phyloP scores from a whole-genome alignment of 2,329 filamentous ascomycete genomes.

The Botrytis tulipae region DNA sequence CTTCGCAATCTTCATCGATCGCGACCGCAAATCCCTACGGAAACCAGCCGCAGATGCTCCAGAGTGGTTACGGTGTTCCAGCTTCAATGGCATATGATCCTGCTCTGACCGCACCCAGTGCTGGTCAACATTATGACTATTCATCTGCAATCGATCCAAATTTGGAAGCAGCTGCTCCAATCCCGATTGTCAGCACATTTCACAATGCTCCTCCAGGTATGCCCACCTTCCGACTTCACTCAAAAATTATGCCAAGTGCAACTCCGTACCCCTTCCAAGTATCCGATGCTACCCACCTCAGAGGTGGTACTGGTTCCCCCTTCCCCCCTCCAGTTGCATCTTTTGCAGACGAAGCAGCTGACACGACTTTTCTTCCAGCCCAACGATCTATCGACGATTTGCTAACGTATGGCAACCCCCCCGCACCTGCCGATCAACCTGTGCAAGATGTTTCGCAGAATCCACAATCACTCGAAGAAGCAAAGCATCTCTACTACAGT shows the following conservation, averaged over 20 bases:
- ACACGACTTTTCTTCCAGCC: conserved; percentile 51
- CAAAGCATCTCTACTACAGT: conserved; percentile 69
- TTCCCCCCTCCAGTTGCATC: conserved; percentile 34
- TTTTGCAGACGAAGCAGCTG: conserved; percentile 39
- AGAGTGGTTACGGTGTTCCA: conserved; percentile 31
- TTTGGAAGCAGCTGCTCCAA: conserved; percentile 50
- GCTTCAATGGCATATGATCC: conserved; percentile 22
- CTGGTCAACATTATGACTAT: conserved; percentile 55
- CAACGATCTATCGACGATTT: conserved; percentile 74
- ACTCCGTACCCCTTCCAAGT: conserved; percentile 40
- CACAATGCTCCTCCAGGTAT: conserved; percentile 36
- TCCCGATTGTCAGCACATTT: conserved; percentile 29
- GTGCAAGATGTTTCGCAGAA: conserved; percentile 46
- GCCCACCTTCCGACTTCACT: conserved; percentile 34
- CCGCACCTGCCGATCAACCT: conserved; percentile 50
- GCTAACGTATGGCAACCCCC: conserved; percentile 58
- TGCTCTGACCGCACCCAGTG: conserved; percentile 42
- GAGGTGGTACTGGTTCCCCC: conserved; percentile 51
- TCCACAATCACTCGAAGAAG: conserved; percentile 57
- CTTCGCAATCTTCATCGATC: conserved; percentile 31
- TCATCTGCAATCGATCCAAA: conserved; percentile 39
- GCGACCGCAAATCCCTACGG: conserved; percentile 46
- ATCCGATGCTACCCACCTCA: conserved; percentile 46
- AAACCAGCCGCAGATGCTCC: conserved; percentile 46
- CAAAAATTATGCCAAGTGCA: conserved; percentile 38